Percentiles rank a stretch among this genome's conserved stretches.
These are phyloP conservation scores for Mortierella hygrophila DNA, from an alignment of 192 early-diverging fungal species.

Conservation along the genomic window DNA sequence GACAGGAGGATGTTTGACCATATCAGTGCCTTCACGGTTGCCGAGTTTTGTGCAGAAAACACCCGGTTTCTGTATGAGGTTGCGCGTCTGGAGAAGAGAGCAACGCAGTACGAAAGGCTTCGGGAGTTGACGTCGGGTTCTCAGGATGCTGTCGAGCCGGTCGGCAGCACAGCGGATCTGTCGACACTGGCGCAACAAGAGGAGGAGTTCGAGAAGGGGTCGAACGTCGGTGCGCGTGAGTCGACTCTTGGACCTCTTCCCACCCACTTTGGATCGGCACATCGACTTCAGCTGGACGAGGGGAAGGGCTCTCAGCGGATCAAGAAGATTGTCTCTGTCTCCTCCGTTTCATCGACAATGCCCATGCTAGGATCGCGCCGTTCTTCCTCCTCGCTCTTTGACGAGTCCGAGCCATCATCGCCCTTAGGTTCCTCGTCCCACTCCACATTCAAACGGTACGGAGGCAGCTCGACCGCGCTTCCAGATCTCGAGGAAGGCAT, in stretches of 20 bases:
- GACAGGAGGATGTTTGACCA: slow-evolving; percentile 27
- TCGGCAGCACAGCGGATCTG: not conserved
- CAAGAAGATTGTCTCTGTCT: slow-evolving; percentile 49
- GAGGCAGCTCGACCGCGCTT: slow-evolving; percentile 16
- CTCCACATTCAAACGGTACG: slow-evolving; percentile 17
- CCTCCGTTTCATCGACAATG: slow-evolving; percentile 37
- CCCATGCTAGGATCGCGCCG: slow-evolving; percentile 34
- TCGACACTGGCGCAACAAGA: not conserved
- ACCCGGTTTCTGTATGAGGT: slow-evolving; percentile 50
- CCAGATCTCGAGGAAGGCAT: slow-evolving; percentile 30
- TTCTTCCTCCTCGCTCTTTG: slow-evolving; percentile 23
- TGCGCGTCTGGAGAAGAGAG: slow-evolving; percentile 36
- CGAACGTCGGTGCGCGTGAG: not conserved
- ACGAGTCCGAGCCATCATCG: slow-evolving; percentile 52
- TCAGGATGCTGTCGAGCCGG: not conserved
- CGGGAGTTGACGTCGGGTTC: slow-evolving; percentile 19
- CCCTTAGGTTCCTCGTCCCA: slow-evolving; percentile 30
- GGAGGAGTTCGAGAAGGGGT: not conserved
- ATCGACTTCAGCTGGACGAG: not conserved
- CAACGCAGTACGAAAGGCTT: slow-evolving; percentile 40
- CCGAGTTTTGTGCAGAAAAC: slow-evolving; percentile 55
- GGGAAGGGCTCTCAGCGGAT: slow-evolving; percentile 13
- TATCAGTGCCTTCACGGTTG: slow-evolving; percentile 44
- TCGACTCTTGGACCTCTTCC: slow-evolving; percentile 35
- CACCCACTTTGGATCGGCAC: slow-evolving; percentile 17